Conservation (phyloP, 169 alveolate species). For the Plasmodium coatneyi region DNA sequence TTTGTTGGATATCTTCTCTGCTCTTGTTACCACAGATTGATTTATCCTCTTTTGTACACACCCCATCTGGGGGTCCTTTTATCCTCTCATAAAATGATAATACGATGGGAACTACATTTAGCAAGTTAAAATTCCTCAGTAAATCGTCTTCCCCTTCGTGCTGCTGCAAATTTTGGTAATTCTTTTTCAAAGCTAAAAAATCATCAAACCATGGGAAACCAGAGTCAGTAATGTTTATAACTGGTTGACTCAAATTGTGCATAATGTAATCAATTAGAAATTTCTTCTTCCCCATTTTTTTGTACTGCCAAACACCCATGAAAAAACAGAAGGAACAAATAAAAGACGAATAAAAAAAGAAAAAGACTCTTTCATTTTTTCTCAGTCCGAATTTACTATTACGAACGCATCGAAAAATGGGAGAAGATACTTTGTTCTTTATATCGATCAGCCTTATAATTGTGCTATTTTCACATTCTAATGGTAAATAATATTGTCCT, state of each 20-base stretch:
- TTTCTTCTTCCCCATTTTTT: conserved; percentile 83
- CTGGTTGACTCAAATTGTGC: conserved; percentile 74
- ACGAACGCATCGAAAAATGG: conserved; percentile 83
- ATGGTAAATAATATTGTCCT: conserved; percentile 81
- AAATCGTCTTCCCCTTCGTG: conserved; percentile 25
- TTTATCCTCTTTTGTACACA: background rate
- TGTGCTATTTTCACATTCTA: conserved; percentile 86
- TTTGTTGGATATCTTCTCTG: background rate
- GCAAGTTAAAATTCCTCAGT: background rate
- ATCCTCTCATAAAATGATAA: conserved; percentile 12
- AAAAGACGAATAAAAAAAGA: conserved; percentile 76
- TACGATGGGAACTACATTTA: background rate
- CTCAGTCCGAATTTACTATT: conserved; percentile 90
- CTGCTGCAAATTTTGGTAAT: conserved; percentile 5
- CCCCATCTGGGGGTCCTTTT: background rate
- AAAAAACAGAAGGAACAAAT: conserved; percentile 75
- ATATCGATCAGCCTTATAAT: conserved; percentile 84
- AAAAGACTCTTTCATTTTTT: conserved; percentile 83
- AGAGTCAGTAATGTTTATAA: conserved; percentile 39
- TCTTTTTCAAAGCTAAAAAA: conserved; percentile 19
- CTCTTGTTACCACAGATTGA: background rate
- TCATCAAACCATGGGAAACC: conserved; percentile 70
- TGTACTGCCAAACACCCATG: conserved; percentile 90
- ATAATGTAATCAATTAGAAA: conserved; percentile 78
- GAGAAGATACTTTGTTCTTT: conserved; percentile 83